Evolutionary conservation across 2,329 filamentous ascomycete genomes (phyloP).

Genomic region (Pseudocercospora macadamiae): DNA sequence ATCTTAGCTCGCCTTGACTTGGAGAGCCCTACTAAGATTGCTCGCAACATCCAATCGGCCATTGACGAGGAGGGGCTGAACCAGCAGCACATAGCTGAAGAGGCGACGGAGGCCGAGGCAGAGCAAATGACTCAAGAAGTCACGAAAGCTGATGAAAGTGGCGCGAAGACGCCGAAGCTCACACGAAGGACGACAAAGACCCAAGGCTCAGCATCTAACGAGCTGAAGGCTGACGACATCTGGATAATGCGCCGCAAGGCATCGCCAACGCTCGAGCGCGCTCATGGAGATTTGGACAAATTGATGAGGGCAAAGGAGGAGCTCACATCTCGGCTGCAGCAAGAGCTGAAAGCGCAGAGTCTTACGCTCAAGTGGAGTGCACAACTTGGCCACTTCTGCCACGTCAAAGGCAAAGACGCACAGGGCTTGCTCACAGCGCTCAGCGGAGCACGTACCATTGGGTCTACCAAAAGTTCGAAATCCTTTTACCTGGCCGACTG

Average conservation of each 20-base stretch:
- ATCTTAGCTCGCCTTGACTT: constrained; percentile 64
- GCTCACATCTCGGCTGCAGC: constrained; percentile 65
- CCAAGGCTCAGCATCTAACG: constrained; percentile 11
- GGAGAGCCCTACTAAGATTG: constrained; percentile 67
- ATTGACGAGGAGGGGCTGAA: constrained; percentile 93
- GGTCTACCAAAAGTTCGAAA: constrained; percentile 79
- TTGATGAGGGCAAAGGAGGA: constrained; percentile 63
- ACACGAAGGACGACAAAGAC: constrained; percentile 27
- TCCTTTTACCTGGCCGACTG: constrained; percentile 84
- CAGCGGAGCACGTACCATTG: constrained; percentile 60
- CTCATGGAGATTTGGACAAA: constrained; percentile 69
- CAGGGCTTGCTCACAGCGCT: constrained; percentile 48
- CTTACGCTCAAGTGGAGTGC: constrained; percentile 85
- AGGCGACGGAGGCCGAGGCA: constrained; percentile 71
- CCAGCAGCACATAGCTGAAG: constrained; percentile 75
- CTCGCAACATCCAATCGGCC: constrained; percentile 70
- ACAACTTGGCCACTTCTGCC: constrained; percentile 84
- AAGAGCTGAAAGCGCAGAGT: constrained; percentile 58
- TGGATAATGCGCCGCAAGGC: constrained; percentile 69
- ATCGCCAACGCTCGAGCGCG: constrained; percentile 63
- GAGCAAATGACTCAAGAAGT: constrained; percentile 74
- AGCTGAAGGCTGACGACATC: constrained; percentile 48
- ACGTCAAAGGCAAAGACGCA: constrained; percentile 81
- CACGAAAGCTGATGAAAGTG: constrained; percentile 65
- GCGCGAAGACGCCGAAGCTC: constrained; percentile 49